Percentiles rank a stretch among this genome's conserved stretches.
Evolutionary conservation across 108 stramenopile genomes (phyloP).

Genomic region (Cylindrotheca closterium): DNA sequence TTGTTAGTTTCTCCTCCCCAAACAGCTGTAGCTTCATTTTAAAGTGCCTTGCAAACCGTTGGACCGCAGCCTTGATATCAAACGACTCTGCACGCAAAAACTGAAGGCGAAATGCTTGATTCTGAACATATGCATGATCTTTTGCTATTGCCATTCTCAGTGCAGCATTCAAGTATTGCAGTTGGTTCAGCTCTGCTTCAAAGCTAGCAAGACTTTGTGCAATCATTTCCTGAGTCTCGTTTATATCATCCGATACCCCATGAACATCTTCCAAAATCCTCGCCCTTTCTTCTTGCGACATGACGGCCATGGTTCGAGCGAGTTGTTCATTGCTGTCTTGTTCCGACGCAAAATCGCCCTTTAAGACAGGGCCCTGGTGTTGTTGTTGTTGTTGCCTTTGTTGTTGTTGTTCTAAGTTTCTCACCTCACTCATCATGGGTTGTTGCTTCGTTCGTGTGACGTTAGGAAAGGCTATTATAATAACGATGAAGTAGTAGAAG

Average conservation of each 20-base stretch:
- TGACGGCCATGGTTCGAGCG: slow-evolving; percentile 1
- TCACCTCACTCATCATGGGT: too few relatives aligned
- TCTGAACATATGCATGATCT: slow-evolving; percentile 19
- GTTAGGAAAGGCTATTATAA: too few relatives aligned
- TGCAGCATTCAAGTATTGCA: not conserved
- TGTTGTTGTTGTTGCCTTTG: not conserved
- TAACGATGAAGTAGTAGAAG: too few relatives aligned
- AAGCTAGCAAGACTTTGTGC: not conserved
- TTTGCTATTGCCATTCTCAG: not conserved
- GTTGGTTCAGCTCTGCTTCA: not conserved
- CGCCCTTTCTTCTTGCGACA: slow-evolving; percentile 2
- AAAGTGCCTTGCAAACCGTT: slow-evolving; percentile 15
- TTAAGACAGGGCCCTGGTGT: not conserved
- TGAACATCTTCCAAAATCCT: slow-evolving; percentile 10
- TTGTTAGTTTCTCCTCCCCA: slow-evolving; percentile 21
- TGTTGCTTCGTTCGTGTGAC: too few relatives aligned
- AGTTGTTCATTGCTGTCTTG: not conserved
- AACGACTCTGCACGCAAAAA: slow-evolving; percentile 34
- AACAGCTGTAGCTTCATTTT: slow-evolving; percentile 37
- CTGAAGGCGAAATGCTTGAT: slow-evolving; percentile 23
- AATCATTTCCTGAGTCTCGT: slow-evolving; percentile 9
- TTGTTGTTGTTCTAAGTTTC: too few relatives aligned
- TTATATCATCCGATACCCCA: slow-evolving; percentile 1
- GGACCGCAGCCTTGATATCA: slow-evolving; percentile 13
- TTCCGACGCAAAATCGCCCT: not conserved